A percentile compares a stretch with the other conserved stretches of the same genome.
Evolutionary conservation across 805 yeast genomes (phyloP).

Genomic region (Ogataea sp.): DNA sequence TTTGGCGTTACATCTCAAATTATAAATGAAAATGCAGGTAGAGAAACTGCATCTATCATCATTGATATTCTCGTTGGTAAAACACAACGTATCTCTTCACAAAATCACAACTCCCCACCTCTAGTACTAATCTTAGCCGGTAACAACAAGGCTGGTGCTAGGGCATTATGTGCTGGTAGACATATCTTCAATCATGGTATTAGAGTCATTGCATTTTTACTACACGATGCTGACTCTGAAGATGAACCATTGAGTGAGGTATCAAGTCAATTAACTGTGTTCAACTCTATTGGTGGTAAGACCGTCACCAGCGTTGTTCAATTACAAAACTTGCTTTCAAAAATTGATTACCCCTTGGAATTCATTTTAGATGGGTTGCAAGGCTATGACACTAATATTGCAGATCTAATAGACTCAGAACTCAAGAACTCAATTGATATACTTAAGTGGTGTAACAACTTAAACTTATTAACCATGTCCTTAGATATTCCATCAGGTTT

Average conservation of each 20-base stretch:
- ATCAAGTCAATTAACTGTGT: conserved; percentile 43
- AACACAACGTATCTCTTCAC: conserved; percentile 44
- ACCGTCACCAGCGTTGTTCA: conserved; percentile 30
- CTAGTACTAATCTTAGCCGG: conserved; percentile 64
- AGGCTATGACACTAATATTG: conserved; percentile 67
- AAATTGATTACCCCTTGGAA: conserved; percentile 68
- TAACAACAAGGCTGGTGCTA: conserved; percentile 65
- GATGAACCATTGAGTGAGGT: conserved; percentile 27
- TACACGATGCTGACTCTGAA: conserved; percentile 30
- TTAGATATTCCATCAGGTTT: conserved; percentile 78
- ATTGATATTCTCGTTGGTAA: conserved; percentile 62
- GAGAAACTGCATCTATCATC: conserved; percentile 53
- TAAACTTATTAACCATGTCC: conserved; percentile 44
- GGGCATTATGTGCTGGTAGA: conserved; percentile 74
- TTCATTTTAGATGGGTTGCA: conserved; percentile 77
- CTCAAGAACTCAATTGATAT: conserved; percentile 32
- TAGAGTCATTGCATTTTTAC: conserved; percentile 48
- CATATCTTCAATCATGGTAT: conserved; percentile 70
- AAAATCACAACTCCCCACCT: conserved; percentile 78
- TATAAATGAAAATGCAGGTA: conserved; percentile 59
- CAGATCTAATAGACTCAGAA: conserved; percentile 45
- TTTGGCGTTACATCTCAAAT: conserved; percentile 39
- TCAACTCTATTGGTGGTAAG: conserved; percentile 64
- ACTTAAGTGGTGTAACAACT: conserved; percentile 60
- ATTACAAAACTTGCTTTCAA: conserved; percentile 29